These are phyloP conservation scores for Cercophora sp. DNA, from an alignment of 495 filamentous ascomycete species.

Conservation along the genomic window DNA sequence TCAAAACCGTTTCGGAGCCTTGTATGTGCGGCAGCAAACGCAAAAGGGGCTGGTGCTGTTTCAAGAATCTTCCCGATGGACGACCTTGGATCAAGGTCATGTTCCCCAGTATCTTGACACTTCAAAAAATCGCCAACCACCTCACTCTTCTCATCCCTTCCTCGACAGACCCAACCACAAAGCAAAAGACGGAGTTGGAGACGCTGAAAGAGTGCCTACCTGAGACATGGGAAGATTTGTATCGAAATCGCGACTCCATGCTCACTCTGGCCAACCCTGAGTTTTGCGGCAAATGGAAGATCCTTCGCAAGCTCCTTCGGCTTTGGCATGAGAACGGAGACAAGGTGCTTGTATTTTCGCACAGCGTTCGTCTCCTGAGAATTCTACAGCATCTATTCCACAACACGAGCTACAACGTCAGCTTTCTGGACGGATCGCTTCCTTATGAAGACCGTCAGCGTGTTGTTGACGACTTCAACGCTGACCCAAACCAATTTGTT, in stretches of 20 bases:
- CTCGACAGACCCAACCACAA: constrained; percentile 63
- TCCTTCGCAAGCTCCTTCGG: constrained; percentile 77
- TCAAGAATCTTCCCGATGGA: constrained; percentile 52
- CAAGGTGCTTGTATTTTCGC: constrained; percentile 91
- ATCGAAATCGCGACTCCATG: constrained; percentile 70
- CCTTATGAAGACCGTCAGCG: constrained; percentile 78
- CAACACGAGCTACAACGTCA: constrained; percentile 86
- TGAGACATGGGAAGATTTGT: constrained; percentile 71
- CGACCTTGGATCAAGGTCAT: constrained; percentile 71
- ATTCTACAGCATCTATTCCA: constrained; percentile 86
- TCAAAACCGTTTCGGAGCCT: constrained; percentile 59
- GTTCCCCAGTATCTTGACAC: constrained; percentile 76
- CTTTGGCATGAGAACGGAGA: constrained; percentile 90
- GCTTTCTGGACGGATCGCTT: constrained; percentile 86
- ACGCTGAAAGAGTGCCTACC: constrained; percentile 74
- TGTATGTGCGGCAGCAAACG: constrained; percentile 69
- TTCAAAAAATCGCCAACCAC: constrained; percentile 91
- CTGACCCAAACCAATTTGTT: constrained; percentile 82
- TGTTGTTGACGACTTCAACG: constrained; percentile 87
- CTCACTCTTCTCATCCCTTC: constrained; percentile 83
- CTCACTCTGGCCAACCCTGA: constrained; percentile 81
- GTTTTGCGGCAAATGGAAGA: constrained; percentile 97
- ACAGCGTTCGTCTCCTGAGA: constrained; percentile 77
- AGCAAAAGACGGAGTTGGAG: constrained; percentile 74
- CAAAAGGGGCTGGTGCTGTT: constrained; percentile 82